Base-by-base conservation (phyloP, 352 stramenopile species). In the Phytophthora litchii region DNA sequence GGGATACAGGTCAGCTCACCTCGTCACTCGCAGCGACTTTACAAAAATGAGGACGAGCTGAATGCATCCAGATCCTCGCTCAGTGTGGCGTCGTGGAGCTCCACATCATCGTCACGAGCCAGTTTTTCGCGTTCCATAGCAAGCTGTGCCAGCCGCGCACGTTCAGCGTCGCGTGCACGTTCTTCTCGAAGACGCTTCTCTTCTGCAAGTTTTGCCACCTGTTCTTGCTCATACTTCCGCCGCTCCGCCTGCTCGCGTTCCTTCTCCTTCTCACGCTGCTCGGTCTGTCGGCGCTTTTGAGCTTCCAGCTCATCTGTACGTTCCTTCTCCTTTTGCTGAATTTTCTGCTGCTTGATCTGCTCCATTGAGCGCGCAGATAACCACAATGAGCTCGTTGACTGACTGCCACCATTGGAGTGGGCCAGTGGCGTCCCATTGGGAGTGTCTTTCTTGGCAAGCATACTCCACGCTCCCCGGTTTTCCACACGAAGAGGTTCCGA, bases 41-140 rank as follows among this genome's bases (percentile, higher is more conserved):
- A 93, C 76, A 94, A 83, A 83, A 94, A 95, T 41, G 84, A 92
- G 47, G 86, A 93, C 38, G 86, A 92, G 67, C 84, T 93, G 70
- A 95, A 95, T 43, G 79, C 78, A 71, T 91, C 83, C 57, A 95
- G 58, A 60, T 95, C 86, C 41, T 93, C 80, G 20, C 70, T 91
- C 54, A 92, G 58, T 19, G 75, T 88, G 54, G 82, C 70, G 27
- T 94, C 82, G 61, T 92, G 80, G 23, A 83, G 70, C 44, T 91
- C 80, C 6, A 79, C 57, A 47, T 88, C 86, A 16, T 92, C 73
- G 42, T 87, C 72, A 38, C 63, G 68, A 29, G 67, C 70, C 45
- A 93, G 49, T 49, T 95, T 95, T 37, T 90, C 83, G 17, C 70
- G 74, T 45, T 89, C 80, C 27, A 83, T 71, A 25, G 71, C 76